A percentile compares a stretch with the other conserved stretches of the same genome.
phyloP scores from a whole-genome alignment of 805 yeast species.

The Lipomyces japonicus region DNA sequence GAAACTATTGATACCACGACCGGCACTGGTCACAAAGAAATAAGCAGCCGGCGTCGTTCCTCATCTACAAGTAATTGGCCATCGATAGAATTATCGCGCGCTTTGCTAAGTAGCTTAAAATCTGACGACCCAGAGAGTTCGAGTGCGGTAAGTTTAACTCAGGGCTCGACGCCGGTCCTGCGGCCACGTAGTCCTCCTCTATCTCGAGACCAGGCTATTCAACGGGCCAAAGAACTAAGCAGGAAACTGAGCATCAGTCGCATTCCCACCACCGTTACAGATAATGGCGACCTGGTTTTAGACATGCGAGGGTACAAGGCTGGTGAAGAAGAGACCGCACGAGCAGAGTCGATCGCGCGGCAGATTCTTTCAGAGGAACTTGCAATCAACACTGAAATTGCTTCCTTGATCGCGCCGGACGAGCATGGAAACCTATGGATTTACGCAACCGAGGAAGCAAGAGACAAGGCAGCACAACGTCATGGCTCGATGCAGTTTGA shows the following conservation, averaged over 20 bases:
- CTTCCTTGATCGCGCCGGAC: constrained; percentile 35
- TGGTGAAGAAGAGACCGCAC: constrained; percentile 68
- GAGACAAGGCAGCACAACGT: constrained; percentile 21
- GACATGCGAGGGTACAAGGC: constrained; percentile 97
- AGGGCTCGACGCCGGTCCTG: constrained; percentile 22
- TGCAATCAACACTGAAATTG: constrained; percentile 36
- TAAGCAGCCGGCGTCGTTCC: constrained; percentile 3
- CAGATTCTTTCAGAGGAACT: constrained; percentile 75
- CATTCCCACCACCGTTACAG: constrained; percentile 82
- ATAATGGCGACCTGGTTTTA: constrained; percentile 81
- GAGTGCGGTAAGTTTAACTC: constrained; percentile 15
- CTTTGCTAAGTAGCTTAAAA: constrained; percentile 16
- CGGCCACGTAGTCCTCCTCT: constrained; percentile 30
- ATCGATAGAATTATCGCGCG: constrained; percentile 22
- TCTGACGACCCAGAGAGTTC: constrained; percentile 20
- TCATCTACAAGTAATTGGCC: constrained; percentile 23
- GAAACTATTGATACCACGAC: too few species aligned
- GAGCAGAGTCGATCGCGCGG: constrained; percentile 70
- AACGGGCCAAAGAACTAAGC: constrained; percentile 60
- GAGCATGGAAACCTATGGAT: constrained; percentile 38
- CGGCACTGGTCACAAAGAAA: too few species aligned
- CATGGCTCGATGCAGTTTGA: constrained; percentile 27
- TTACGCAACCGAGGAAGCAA: constrained; percentile 31
- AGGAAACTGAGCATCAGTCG: constrained; percentile 49
- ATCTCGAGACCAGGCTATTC: constrained; percentile 46